A percentile compares a stretch with the other conserved stretches of the same genome.
phyloP scores from a whole-genome alignment of 1,284 basidiomycete species.

The Tilletia setariae region DNA sequence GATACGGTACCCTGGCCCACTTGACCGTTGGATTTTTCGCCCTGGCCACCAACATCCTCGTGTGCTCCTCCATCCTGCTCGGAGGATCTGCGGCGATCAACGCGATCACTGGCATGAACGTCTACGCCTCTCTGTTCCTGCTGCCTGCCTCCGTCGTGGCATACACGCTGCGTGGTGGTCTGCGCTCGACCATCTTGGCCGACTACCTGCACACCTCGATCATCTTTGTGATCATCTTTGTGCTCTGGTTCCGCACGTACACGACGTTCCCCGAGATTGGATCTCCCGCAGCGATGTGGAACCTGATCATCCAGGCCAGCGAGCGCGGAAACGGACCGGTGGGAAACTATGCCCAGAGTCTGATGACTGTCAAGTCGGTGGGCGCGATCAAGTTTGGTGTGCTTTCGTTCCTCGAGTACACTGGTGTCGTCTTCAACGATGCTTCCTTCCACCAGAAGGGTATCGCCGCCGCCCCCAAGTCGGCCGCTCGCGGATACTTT shows the following conservation, averaged over 20 bases:
- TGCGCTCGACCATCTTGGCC: constrained; percentile 38
- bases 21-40: constrained; percentile 46
- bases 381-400: constrained; percentile 41
- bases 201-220: constrained; percentile 47
- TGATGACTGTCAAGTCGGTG: constrained; percentile 36
- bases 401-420: constrained; percentile 36
- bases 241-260: constrained; percentile 37
- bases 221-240: constrained; percentile 46
- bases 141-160: constrained; percentile 41
- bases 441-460: constrained; percentile 43
- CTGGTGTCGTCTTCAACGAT: constrained; percentile 38
- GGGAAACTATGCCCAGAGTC: constrained; percentile 35
- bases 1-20: constrained; percentile 37
- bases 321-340: constrained; percentile 22
- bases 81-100: constrained; percentile 42
- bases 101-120: constrained; percentile 41
- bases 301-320: constrained; percentile 28
- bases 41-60: constrained; percentile 45
- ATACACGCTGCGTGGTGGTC: constrained; percentile 41
- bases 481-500: constrained; percentile 41
- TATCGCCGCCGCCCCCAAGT: constrained; percentile 39
- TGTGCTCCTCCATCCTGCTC: constrained; percentile 37
- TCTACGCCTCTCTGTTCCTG: constrained; percentile 38
- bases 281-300: constrained; percentile 35
- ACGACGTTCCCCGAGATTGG: constrained; percentile 39